These are phyloP conservation scores for Platismatia glauca DNA, from an alignment of 495 filamentous ascomycete genomes.

Conservation along the genomic window DNA sequence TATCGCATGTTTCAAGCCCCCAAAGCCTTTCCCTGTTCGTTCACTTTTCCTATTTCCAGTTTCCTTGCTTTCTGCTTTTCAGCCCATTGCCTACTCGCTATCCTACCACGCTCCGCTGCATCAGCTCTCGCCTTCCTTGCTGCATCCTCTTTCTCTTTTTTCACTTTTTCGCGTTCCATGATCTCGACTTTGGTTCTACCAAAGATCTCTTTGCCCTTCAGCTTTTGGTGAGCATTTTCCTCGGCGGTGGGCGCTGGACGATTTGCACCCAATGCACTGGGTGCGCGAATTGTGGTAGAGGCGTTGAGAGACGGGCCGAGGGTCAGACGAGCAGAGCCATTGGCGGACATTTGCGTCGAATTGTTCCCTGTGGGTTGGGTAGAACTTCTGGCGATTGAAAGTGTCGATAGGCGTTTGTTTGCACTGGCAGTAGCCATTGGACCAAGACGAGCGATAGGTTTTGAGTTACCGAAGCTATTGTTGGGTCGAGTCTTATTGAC, in stretches of 20 bases:
- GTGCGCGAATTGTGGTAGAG: conserved; percentile 16
- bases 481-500: conserved; percentile 2
- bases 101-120: conserved; percentile 57
- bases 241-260: conserved; percentile 11
- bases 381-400: conserved; percentile 17
- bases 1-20: background rate
- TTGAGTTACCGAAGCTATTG: conserved; percentile 23
- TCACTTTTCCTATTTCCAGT: conserved; percentile 44
- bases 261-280: background rate
- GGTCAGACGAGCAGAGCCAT: conserved; percentile 7
- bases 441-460: conserved; percentile 21
- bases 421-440: conserved; percentile 7
- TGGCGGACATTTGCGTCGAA: conserved; percentile 11
- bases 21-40: conserved; percentile 25
- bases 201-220: conserved; percentile 52
- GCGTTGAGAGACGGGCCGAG: conserved; percentile 9
- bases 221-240: conserved; percentile 30
- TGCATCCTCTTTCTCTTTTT: conserved; percentile 46
- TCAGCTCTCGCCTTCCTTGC: conserved; percentile 49
- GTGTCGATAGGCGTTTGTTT: conserved; percentile 21
- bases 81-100: conserved; percentile 59
- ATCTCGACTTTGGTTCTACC: conserved; percentile 43
- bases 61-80: conserved; percentile 51
- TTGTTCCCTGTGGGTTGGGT: conserved; percentile 13
- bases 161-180: conserved; percentile 43